A percentile compares a stretch with the other conserved stretches of the same genome.
phyloP scores from a whole-genome alignment of 169 alveolate genomes.

The Theileria luwenshuni region DNA sequence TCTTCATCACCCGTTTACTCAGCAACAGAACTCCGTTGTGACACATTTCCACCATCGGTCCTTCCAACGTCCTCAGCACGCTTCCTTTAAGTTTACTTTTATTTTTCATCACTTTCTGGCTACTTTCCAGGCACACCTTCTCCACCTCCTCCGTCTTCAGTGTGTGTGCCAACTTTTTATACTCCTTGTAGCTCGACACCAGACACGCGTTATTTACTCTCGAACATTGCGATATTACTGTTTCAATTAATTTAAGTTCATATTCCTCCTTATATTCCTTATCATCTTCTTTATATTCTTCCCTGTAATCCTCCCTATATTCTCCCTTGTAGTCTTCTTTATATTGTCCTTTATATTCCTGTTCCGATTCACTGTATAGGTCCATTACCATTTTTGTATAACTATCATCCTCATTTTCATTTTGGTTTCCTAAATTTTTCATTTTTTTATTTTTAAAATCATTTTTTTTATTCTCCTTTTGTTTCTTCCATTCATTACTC shows the following conservation, averaged over 20 bases:
- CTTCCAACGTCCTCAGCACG: slow-evolving; percentile 20
- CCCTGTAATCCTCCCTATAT: no score
- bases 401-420: no score
- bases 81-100: slow-evolving; percentile 21
- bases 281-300: no score
- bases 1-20: slow-evolving; percentile 29
- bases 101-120: slow-evolving; percentile 30
- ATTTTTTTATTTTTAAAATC: no score
- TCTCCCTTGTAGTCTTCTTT: no score
- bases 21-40: slow-evolving; percentile 47
- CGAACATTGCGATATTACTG: slow-evolving; percentile 53
- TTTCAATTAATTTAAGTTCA: slow-evolving; percentile 12
- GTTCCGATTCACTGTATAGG: not conserved
- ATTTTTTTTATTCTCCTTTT: no score
- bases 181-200: slow-evolving; percentile 56
- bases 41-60: slow-evolving; percentile 45
- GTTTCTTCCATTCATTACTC: no score
- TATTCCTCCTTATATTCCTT: no score
- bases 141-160: slow-evolving; percentile 37
- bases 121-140: slow-evolving; percentile 25
- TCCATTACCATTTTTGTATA: slow-evolving; percentile 10
- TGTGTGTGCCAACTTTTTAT: slow-evolving; percentile 36
- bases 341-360: not conserved
- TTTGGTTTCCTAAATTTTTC: no score
- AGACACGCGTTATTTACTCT: slow-evolving; percentile 51